Base-by-base conservation (phyloP, 192 early-diverging fungal genomes). In the Coemansia guatemalensis region DNA sequence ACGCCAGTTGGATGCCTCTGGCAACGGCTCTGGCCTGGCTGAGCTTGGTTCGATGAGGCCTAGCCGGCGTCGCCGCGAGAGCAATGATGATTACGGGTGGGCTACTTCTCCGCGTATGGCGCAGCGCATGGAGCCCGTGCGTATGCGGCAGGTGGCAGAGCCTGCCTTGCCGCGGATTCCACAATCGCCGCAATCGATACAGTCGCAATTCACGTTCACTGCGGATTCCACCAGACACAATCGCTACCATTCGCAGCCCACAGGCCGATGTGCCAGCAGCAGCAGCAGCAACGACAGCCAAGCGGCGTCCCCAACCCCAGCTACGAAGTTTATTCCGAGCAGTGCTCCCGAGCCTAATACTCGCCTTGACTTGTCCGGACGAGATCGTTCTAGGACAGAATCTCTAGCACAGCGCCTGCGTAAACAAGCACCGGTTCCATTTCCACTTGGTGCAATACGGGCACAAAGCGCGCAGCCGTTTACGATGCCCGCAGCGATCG, bases 61-160 rank as follows among this genome's bases (percentile, higher is more conserved):
- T 9, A 39, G 35, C 11, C 35, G 35, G 1, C 35, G 35, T 12
- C 33, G 71, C 1, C 54, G 71, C 17, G 24, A 53, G 12, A 56
- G 72, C 48, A 70, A 58, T 61, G 73, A 75, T 18, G 33, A 50
- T 18, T 60, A 61, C 18, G 73, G 73, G 17, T 75, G 73, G 73
- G 73, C 73, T 2, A 75, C 73, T 12, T 75, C 73, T 49, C 73
- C 73, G 1, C 44, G 73, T 22, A 48, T 58, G 14, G 23, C 55
- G n/a, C 61, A 56, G 25, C 55, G 56, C 62, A 35, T 12, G 9
- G 35, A 39, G 35, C 6, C 35, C 1, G 35, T 39, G 11, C 35
- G 35, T 39, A 39, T 39, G 35, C 35, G 35, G 11, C 35, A 39
- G 35, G 11, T 39, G 9, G 35, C 35, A 39, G 35, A 39, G 9